Conservation (phyloP, 2,329 filamentous ascomycete species). For the Penicillium sp. region DNA sequence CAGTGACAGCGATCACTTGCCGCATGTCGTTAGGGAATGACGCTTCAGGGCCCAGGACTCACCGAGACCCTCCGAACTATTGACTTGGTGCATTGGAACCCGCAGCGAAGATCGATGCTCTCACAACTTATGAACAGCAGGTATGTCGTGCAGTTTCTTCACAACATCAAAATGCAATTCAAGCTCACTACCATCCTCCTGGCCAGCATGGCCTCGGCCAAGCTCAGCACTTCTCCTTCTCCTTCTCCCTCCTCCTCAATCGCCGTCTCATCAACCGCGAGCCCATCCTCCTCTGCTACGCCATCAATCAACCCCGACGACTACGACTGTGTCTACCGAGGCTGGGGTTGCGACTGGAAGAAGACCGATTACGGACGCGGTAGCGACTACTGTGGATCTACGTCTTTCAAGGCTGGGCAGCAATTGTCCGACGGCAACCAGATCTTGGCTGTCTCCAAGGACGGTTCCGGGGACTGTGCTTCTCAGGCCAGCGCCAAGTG, state of each 20-base stretch:
- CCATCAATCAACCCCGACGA: slow-evolving; percentile 1
- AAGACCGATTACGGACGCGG: slow-evolving; percentile 12
- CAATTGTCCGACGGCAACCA: slow-evolving; percentile 1
- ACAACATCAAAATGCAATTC: not conserved
- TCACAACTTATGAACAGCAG: not conserved
- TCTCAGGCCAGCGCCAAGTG: slow-evolving; percentile 2
- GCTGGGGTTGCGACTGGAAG: slow-evolving; percentile 10
- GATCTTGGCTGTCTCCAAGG: slow-evolving; percentile 8
- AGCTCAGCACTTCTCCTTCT: not conserved
- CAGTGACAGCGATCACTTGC: not conserved
- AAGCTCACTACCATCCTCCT: not conserved
- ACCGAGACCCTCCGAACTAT: not conserved
- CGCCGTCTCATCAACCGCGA: not conserved
- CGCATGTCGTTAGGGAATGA: not conserved
- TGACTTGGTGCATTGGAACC: not conserved
- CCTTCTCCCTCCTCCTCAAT: not conserved
- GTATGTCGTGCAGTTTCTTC: not conserved
- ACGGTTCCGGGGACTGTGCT: slow-evolving; percentile 9
- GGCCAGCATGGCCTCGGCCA: not conserved
- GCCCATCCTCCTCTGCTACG: not conserved
- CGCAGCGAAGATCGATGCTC: not conserved
- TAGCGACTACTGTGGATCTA: slow-evolving; percentile 8
- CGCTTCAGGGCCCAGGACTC: not conserved
- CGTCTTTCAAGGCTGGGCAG: slow-evolving; percentile 6
- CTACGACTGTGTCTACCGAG: slow-evolving; percentile 12